phyloP scores from a whole-genome alignment of 2,329 filamentous ascomycete genomes.

The Helotiales sp. region DNA sequence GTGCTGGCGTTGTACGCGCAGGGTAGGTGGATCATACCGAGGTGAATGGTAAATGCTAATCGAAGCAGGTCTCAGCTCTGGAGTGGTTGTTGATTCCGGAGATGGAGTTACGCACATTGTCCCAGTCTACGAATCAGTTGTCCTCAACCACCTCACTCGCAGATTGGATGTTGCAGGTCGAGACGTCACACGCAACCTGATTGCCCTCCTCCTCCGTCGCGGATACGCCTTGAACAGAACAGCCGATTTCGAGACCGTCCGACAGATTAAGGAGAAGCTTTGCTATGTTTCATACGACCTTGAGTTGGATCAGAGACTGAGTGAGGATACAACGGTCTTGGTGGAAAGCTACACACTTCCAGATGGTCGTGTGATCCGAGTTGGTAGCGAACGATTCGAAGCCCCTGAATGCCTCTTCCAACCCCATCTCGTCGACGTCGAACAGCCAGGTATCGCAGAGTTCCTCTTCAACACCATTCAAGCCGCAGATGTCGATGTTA shows the following conservation, averaged over 20 bases:
- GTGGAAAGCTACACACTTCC: constrained; percentile 98
- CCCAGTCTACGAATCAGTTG: constrained; percentile 96
- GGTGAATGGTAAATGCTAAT: constrained; percentile 10
- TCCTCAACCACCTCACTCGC: constrained; percentile 93
- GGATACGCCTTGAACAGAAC: constrained; percentile 98
- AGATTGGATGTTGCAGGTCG: constrained; percentile 93
- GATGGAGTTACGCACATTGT: constrained; percentile 99
- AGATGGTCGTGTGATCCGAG: constrained; percentile 92
- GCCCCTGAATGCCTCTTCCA: constrained; percentile 98
- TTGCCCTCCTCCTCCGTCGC: constrained; percentile 87
- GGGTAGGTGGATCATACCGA: constrained; percentile 52
- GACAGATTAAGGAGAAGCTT: constrained; percentile 99
- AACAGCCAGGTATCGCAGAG: constrained; percentile 94
- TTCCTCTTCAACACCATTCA: constrained; percentile 99
- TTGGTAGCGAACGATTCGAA: constrained; percentile 96
- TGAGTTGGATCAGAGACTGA: constrained; percentile 91
- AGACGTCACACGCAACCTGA: constrained; percentile 97
- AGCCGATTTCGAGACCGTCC: constrained; percentile 97
- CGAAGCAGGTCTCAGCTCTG: constrained; percentile 73
- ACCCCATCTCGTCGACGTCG: constrained; percentile 94
- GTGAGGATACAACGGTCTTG: constrained; percentile 94
- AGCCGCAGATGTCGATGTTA: constrained; percentile 90
- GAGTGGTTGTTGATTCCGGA: constrained; percentile 98
- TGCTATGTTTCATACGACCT: constrained; percentile 99
- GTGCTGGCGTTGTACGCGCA: constrained; percentile 95